Evolutionary conservation across 2,329 filamentous ascomycete species (phyloP).

Genomic region (Cladophialophora chaetospira): DNA sequence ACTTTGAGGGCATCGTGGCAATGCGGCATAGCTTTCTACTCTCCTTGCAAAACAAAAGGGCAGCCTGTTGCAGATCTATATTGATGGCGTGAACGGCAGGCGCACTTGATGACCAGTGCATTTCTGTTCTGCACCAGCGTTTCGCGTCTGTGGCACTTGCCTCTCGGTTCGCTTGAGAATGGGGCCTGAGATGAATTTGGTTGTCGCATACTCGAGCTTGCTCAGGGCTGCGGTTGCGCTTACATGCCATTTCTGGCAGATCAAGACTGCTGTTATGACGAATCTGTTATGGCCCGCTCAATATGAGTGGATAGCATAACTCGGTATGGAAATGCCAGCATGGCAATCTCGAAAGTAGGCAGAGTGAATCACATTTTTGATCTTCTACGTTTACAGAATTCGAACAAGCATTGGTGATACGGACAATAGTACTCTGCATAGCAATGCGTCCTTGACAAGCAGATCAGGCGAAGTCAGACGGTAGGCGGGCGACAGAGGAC

Average conservation of each 20-base stretch:
- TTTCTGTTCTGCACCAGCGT: constrained; percentile 1
- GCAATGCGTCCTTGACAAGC: too few species aligned
- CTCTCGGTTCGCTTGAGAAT: not conserved
- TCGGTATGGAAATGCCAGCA: not conserved
- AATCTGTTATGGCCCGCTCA: too few species aligned
- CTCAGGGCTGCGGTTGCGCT: too few species aligned
- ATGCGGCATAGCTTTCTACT: not conserved
- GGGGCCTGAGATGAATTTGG: not conserved
- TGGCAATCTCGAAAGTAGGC: not conserved
- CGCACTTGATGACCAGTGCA: constrained; percentile 1
- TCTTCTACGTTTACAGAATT: too few species aligned
- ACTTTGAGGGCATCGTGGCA: too few species aligned
- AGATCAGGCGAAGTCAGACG: too few species aligned
- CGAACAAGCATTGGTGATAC: too few species aligned
- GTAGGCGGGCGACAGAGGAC: not conserved
- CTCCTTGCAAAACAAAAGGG: not conserved
- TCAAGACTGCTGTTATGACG: too few species aligned
- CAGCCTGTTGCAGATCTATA: not conserved
- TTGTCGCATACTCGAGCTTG: not conserved
- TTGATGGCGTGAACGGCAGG: not conserved
- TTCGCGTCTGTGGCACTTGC: constrained; percentile 7
- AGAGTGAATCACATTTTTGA: too few species aligned
- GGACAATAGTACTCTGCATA: too few species aligned
- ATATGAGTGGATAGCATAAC: not conserved
- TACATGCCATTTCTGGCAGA: too few species aligned